Evolutionary conservation across 495 filamentous ascomycete species (phyloP), one percentile per base, ranked within the genome.

Genomic region (Mycothermus thermophilus): DNA sequence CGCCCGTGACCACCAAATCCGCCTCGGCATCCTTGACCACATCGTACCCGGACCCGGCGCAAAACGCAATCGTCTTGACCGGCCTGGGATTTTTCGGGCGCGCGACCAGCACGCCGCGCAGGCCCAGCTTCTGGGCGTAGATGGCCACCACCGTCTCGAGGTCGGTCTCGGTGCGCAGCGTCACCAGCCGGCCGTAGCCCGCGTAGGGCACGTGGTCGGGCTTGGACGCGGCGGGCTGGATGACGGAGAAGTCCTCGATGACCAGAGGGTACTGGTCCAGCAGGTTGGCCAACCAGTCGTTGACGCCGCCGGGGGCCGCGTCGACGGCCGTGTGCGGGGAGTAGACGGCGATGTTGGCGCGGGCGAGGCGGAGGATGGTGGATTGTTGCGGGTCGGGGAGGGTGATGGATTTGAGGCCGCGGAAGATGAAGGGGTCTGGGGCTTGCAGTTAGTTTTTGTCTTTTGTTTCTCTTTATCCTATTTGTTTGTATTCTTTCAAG

Each of bases 371-470:
- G 5, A 97, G 66, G 30, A 96, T 70, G 15, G 77, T 79, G 38
- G 77, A 71, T 59, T 96, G 92, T 48, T 94, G 90, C 8, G 83
- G 64, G 56, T 97, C 79, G 40, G 68, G 68, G 13, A 87, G 69
- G 22, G 82, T 93, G 51, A 97, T 60, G 27, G 79, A 76, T 58
- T 95, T 97, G 32, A 97, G 63, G 26, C 80, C 79, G 41, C 75
- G 72, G 71, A 96, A 97, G 48, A 97, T 96, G 47, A 96, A 86
- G 7, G 90, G 90, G 55, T 97, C 85, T 93, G 44, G 32, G n/a
- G n/a, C n/a, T n/a, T n/a, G n/a, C n/a, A n/a, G n/a, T n/a, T n/a
- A n/a, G n/a, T n/a, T n/a, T n/a, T n/a, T n/a, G n/a, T n/a, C n/a
- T n/a, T n/a, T n/a, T n/a, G n/a, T n/a, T n/a, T n/a, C n/a, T n/a